Conservation (phyloP, 192 early-diverging fungal genomes). For the Coemansia sp. region DNA sequence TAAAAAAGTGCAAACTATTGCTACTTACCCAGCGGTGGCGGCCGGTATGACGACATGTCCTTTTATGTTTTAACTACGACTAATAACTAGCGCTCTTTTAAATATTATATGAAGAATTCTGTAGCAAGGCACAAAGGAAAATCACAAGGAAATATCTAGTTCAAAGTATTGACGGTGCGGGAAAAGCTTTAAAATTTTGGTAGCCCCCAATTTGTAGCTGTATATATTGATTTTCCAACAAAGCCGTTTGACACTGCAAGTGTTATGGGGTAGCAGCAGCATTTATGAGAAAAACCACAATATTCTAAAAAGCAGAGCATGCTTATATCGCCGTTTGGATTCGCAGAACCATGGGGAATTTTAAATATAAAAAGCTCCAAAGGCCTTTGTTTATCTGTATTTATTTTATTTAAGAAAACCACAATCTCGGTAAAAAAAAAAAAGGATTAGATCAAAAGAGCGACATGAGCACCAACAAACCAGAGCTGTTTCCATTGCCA, state of each 20-base stretch:
- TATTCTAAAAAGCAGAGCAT: background rate
- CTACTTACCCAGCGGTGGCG: constrained; percentile 32
- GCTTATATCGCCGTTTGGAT: background rate
- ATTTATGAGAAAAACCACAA: constrained; percentile 4
- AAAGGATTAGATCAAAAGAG: too few species aligned
- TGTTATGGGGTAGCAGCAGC: too few species aligned
- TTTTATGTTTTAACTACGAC: background rate
- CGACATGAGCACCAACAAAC: background rate
- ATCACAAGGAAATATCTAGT: background rate
- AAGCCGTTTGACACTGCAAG: too few species aligned
- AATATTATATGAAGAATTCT: too few species aligned
- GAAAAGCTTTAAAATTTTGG: too few species aligned
- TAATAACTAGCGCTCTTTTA: background rate
- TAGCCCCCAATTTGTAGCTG: too few species aligned
- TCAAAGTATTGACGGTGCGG: too few species aligned
- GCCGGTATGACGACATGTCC: constrained; percentile 37
- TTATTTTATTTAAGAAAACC: background rate
- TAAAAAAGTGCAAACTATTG: background rate
- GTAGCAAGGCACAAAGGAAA: background rate
- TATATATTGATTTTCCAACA: too few species aligned
- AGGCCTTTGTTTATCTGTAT: background rate
- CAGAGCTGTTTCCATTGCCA: constrained; percentile 15
- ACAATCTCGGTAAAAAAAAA: too few species aligned
- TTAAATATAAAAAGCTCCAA: too few species aligned
- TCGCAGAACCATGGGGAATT: too few species aligned